phyloP scores from a whole-genome alignment of 2,329 filamentous ascomycete genomes.

The Hypoxylon sp. region DNA sequence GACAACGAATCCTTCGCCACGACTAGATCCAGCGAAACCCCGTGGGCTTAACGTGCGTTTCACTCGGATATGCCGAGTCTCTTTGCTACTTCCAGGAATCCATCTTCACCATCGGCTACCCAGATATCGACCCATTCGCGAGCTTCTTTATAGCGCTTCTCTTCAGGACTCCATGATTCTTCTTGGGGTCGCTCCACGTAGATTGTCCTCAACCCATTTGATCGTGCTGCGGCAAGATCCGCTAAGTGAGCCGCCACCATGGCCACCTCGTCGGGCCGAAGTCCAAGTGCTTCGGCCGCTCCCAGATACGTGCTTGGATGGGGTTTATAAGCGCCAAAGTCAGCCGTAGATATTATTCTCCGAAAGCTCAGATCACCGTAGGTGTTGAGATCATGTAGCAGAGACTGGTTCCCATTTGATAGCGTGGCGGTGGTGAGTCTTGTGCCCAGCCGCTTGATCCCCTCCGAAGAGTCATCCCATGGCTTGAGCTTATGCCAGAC shows the following conservation, averaged over 20 bases:
- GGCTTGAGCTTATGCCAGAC: conserved; percentile 77
- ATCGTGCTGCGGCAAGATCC: conserved; percentile 73
- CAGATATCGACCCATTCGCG: conserved; percentile 73
- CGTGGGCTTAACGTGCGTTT: conserved; percentile 3
- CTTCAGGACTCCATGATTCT: conserved; percentile 65
- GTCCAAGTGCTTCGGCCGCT: conserved; percentile 65
- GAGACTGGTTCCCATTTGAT: conserved; percentile 75
- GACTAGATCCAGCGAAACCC: conserved; percentile 4
- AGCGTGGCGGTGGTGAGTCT: conserved; percentile 70
- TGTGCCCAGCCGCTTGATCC: conserved; percentile 62
- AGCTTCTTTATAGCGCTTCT: conserved; percentile 60
- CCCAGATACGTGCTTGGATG: conserved; percentile 73
- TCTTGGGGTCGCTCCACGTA: conserved; percentile 76
- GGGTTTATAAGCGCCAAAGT: conserved; percentile 80
- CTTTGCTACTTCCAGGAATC: conserved; percentile 60
- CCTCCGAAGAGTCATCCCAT: conserved; percentile 70
- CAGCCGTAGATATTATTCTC: conserved; percentile 70
- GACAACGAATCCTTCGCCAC: conserved; percentile 1
- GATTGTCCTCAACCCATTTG: conserved; percentile 71
- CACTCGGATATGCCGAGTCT: conserved; percentile 51
- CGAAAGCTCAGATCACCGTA: conserved; percentile 69
- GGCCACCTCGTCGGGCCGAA: conserved; percentile 68
- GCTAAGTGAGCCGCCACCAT: conserved; percentile 80
- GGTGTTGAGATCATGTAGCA: conserved; percentile 71
- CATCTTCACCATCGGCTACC: conserved; percentile 61